Base-by-base conservation (phyloP, 1,139 yeast genomes). In the Geotrichum histeridarum region DNA sequence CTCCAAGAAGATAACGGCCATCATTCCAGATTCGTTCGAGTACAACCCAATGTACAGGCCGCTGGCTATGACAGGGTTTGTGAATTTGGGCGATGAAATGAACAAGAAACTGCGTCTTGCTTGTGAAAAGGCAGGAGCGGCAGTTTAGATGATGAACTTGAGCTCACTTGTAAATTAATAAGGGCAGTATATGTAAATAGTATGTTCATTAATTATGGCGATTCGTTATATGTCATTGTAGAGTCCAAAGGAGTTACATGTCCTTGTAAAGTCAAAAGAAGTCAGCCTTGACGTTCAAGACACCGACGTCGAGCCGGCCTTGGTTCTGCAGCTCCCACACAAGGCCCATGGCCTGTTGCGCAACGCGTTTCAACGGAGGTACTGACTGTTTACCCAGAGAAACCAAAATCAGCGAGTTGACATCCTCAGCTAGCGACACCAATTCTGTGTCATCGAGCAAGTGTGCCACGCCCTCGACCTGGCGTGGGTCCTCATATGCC, bases 31-130 rank as follows among this genome's bases (percentile, higher is more conserved):
- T 1, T 73, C 81, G n/a, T 87, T 81, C 61, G 81, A 86, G 64
- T 65, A 73, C 3, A 87, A 86, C 64, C 64, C 68, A 31, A 73
- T 83, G 76, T 87, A 87, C 67, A 71, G 86, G 11, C 58, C 82
- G 11, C 77, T 82, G 54, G 80, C 81, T 46, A 68, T 72, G 8
- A 75, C 77, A 49, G 93, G 93, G 0, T 72, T 83, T 52, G 68
- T 81, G 42, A 75, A 72, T 54, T 72, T 86, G 54, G 80, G 84
- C 53, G 90, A 85, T 45, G 72, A 69, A 60, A 63, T 86, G 62
- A 67, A 73, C 47, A 80, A 78, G 43, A 69, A 73, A 56, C 62
- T 84, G 50, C 64, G 67, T 53, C 59, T 67, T 8, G 66, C 61
- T 30, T 63, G 68, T 17, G 54, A 51, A 22, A 22, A 22, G 27